phyloP scores from a whole-genome alignment of 225 moss, liverwort and hornwort species.

The Asterella californica region DNA sequence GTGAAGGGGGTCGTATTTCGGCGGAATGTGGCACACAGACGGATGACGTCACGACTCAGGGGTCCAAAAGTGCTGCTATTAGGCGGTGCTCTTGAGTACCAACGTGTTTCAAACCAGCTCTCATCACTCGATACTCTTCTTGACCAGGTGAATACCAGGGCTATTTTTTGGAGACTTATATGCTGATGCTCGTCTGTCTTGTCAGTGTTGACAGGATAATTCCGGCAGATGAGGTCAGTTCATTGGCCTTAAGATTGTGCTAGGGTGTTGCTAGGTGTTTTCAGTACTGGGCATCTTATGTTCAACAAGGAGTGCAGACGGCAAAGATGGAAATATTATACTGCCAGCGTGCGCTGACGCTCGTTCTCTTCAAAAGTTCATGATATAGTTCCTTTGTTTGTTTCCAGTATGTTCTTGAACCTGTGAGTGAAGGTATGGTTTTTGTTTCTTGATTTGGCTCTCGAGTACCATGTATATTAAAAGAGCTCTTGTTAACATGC shows the following conservation, averaged over 20 bases:
- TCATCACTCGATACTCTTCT: constrained; percentile 90
- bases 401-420: neutral
- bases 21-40: constrained; percentile 80
- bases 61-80: constrained; percentile 79
- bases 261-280: too few relatives aligned
- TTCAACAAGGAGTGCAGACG: too few relatives aligned
- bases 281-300: too few relatives aligned
- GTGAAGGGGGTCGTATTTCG: constrained; percentile 90
- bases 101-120: constrained; percentile 87
- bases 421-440: neutral
- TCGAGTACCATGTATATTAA: too few relatives aligned
- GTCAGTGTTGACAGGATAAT: too few relatives aligned
- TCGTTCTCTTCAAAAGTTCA: neutral
- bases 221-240: too few relatives aligned
- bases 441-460: neutral
- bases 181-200: too few relatives aligned
- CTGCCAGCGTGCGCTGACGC: neutral
- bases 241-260: too few relatives aligned
- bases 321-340: too few relatives aligned
- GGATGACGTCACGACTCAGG: constrained; percentile 70
- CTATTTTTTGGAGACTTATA: neutral
- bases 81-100: constrained; percentile 93
- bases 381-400: neutral
- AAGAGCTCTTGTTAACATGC: too few relatives aligned
- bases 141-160: constrained; percentile 57